phyloP scores from a whole-genome alignment of 352 stramenopile genomes.

The Phytophthora pistaciae region DNA sequence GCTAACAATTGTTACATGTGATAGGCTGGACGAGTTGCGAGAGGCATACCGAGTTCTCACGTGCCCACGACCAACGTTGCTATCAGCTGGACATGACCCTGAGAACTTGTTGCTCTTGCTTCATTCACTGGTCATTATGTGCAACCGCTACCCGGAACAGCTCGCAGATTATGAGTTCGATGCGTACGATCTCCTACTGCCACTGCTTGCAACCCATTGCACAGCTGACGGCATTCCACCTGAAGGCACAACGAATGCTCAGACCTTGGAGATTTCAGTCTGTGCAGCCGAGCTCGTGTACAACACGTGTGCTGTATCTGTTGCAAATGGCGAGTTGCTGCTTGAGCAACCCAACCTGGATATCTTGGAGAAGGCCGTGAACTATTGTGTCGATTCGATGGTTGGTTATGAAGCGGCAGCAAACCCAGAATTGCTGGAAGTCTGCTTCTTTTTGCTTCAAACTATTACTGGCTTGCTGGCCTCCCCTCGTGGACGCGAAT shows the following conservation, averaged over 20 bases:
- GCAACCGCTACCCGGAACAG: constrained; percentile 61
- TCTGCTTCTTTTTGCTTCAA: constrained; percentile 75
- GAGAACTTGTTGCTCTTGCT: constrained; percentile 77
- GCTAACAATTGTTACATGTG: constrained; percentile 12
- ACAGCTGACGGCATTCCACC: constrained; percentile 52
- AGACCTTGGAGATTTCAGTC: constrained; percentile 69
- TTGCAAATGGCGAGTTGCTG: constrained; percentile 63
- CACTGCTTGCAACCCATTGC: constrained; percentile 68
- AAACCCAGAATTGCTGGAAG: constrained; percentile 47
- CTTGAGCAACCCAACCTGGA: constrained; percentile 55
- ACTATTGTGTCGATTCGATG: constrained; percentile 74
- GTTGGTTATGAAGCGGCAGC: constrained; percentile 41
- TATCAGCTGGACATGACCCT: constrained; percentile 77
- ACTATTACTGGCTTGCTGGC: constrained; percentile 76
- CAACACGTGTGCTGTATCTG: constrained; percentile 70
- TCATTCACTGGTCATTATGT: constrained; percentile 71
- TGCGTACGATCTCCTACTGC: constrained; percentile 68
- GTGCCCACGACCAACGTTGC: constrained; percentile 67
- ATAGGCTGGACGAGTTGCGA: constrained; percentile 52
- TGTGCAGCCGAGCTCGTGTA: constrained; percentile 74
- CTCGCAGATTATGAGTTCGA: constrained; percentile 76
- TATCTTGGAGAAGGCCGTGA: constrained; percentile 72
- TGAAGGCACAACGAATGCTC: constrained; percentile 49
- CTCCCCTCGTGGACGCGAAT: constrained; percentile 60
- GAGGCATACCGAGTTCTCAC: constrained; percentile 79